A percentile compares a stretch with the other conserved stretches of the same genome.
These are phyloP conservation scores for Vitis labrusca DNA, from an alignment of 164 flowering plant species.

Conservation along the genomic window DNA sequence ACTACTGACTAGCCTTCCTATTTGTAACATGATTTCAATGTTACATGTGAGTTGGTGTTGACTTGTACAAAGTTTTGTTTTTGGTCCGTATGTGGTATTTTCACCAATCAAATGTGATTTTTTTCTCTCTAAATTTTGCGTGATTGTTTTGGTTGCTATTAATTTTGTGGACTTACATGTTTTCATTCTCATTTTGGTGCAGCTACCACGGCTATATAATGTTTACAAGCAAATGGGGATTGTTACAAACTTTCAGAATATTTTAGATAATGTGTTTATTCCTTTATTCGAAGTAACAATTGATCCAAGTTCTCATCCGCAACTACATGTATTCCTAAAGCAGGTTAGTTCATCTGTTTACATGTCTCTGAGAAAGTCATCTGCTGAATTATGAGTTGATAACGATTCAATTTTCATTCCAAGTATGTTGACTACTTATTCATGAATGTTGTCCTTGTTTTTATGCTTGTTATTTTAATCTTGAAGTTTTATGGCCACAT, in stretches of 20 bases:
- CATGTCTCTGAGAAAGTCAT: not conserved
- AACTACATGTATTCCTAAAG: conserved; percentile 57
- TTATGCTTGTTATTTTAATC: too few relatives aligned
- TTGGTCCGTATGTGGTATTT: not conserved
- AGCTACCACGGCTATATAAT: conserved; percentile 69
- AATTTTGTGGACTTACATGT: not conserved
- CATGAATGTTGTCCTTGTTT: not conserved
- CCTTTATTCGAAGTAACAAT: conserved; percentile 65
- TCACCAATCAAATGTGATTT: not conserved
- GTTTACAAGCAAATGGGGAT: conserved; percentile 66
- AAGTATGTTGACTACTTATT: not conserved
- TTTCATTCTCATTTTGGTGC: conserved; percentile 12
- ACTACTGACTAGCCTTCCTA: too few relatives aligned
- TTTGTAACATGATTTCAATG: too few relatives aligned
- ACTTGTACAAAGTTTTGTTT: too few relatives aligned
- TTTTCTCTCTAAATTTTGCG: not conserved
- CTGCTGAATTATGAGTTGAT: not conserved
- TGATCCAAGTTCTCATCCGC: conserved; percentile 68
- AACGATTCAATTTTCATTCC: not conserved
- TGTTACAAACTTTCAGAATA: conserved; percentile 65
- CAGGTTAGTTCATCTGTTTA: conserved; percentile 30
- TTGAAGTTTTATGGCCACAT: too few relatives aligned
- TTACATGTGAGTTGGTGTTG: too few relatives aligned
- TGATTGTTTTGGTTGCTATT: not conserved
- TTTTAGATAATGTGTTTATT: conserved; percentile 57